Evolutionary conservation across 441 rosid genomes (phyloP).

Genomic region (Gossypium laxum): DNA sequence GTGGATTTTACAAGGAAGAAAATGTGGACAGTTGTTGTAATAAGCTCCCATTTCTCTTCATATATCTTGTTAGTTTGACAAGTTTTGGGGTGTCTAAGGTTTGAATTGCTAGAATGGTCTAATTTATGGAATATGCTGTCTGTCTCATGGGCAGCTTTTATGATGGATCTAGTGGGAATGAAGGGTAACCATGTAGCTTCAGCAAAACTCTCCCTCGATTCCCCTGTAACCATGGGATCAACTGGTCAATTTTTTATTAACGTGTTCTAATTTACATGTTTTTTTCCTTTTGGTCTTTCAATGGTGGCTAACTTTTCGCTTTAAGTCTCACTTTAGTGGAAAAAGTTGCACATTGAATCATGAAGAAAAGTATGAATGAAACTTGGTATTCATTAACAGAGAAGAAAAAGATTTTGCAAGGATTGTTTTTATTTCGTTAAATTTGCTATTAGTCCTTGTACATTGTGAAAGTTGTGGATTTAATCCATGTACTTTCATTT

Average conservation of each 20-base stretch:
- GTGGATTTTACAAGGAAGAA: neutral
- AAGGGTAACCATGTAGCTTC: neutral
- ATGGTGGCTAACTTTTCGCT: too few species aligned
- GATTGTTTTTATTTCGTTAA: neutral
- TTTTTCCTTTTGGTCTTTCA: neutral
- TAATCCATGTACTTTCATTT: too few species aligned
- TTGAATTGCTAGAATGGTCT: neutral
- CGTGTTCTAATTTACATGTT: neutral
- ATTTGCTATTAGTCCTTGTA: too few species aligned
- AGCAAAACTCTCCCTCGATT: neutral
- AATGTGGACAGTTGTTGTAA: neutral
- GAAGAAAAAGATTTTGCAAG: neutral
- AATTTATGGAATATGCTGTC: neutral
- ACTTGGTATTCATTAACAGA: too few species aligned
- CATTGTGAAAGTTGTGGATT: too few species aligned
- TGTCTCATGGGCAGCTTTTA: neutral
- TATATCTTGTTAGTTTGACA: neutral
- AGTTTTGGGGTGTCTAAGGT: neutral
- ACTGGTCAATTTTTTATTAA: neutral
- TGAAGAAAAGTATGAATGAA: too few species aligned
- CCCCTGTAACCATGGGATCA: neutral
- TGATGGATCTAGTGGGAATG: neutral
- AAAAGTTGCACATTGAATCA: too few species aligned
- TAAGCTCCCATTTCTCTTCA: constrained; percentile 6
- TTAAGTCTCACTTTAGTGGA: too few species aligned